Conservation (phyloP, 2,329 filamentous ascomycete genomes). For the Colletotrichum tamarilloi region DNA sequence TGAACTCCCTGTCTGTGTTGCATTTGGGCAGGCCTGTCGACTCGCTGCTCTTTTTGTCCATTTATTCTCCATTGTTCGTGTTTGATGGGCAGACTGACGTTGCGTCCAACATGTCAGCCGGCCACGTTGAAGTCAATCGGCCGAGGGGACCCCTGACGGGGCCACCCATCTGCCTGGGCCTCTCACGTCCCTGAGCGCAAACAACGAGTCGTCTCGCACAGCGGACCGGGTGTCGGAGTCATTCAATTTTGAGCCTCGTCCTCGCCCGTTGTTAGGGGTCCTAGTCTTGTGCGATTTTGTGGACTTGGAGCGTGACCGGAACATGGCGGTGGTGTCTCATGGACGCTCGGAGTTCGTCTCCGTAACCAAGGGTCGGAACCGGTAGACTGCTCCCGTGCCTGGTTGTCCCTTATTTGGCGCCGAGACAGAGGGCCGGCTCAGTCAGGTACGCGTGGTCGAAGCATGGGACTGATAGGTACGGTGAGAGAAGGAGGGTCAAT, state of each 20-base stretch:
- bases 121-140: conserved; percentile 15
- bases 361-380: conserved; percentile 2
- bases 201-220: conserved; percentile 2
- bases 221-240: neutral
- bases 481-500: neutral
- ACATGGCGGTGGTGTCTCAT: neutral
- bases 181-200: conserved; percentile 5
- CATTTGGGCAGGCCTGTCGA: conserved; percentile 3
- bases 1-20: neutral
- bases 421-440: conserved; percentile 21
- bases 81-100: conserved; percentile 21
- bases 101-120: neutral
- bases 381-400: conserved; percentile 9
- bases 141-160: conserved; percentile 17
- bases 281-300: neutral
- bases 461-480: neutral
- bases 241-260: conserved; percentile 17
- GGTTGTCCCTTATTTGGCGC: neutral
- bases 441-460: conserved; percentile 15
- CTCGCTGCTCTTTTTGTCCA: neutral
- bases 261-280: neutral
- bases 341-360: neutral
- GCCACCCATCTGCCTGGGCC: neutral
- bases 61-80: neutral
- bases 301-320: neutral